These are phyloP conservation scores for Viola odorata DNA, from an alignment of 345 rosid species.

Conservation along the genomic window DNA sequence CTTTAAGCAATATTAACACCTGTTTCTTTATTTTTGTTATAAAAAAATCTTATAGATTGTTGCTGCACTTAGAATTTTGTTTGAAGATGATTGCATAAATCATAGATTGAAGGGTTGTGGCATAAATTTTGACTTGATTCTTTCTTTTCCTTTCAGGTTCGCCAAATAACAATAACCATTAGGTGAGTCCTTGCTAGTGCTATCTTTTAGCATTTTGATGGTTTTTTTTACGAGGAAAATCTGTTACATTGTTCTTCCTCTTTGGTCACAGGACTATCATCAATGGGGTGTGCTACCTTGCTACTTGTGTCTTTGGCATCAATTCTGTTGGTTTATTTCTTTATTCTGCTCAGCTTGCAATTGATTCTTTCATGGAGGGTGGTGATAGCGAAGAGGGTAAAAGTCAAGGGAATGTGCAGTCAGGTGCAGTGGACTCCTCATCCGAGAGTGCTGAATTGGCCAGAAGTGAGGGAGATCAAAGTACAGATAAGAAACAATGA, in stretches of 20 bases:
- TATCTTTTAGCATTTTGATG: not conserved
- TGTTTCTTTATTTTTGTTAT: no score
- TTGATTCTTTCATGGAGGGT: constrained; percentile 46
- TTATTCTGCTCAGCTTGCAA: constrained; percentile 66
- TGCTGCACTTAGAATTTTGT: no score
- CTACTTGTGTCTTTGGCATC: constrained; percentile 85
- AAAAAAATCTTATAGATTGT: no score
- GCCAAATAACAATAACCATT: constrained; percentile 76
- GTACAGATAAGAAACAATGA: constrained; percentile 33
- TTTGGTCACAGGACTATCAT: constrained; percentile 60
- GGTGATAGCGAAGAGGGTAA: constrained; percentile 21
- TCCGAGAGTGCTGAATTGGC: constrained; percentile 31
- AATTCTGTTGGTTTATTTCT: constrained; percentile 75
- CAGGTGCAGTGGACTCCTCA: constrained; percentile 20
- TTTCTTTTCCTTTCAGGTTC: constrained; percentile 49
- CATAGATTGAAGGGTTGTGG: no score
- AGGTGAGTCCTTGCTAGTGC: constrained; percentile 39
- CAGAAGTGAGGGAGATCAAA: constrained; percentile 39
- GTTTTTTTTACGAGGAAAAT: constrained; percentile 10
- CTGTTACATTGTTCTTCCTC: constrained; percentile 4
- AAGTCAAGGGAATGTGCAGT: constrained; percentile 19
- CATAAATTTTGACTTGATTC: no score
- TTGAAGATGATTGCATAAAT: no score
- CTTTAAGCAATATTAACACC: not conserved
- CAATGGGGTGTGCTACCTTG: constrained; percentile 88